Evolutionary conservation across 495 filamentous ascomycete genomes (phyloP).

Genomic region (Aspergillus biplanus): DNA sequence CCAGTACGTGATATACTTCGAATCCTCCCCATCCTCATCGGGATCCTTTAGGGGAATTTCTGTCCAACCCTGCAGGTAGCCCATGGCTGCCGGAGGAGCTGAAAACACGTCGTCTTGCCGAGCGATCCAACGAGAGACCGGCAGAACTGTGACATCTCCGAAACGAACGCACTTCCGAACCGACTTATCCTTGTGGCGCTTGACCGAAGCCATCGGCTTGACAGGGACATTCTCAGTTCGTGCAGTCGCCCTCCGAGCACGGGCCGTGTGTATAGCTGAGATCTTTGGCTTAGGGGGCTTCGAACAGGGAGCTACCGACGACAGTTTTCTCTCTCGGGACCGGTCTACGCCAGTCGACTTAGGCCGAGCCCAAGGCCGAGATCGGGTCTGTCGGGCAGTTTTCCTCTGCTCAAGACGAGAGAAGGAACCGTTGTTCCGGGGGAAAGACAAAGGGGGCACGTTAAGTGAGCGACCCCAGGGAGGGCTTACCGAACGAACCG

Average conservation of each 20-base stretch:
- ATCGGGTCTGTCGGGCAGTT: conserved; percentile 24
- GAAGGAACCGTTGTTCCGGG: neutral
- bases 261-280: conserved; percentile 9
- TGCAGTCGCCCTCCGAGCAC: conserved; percentile 15
- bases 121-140: conserved; percentile 31
- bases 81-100: conserved; percentile 22
- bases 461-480: conserved; percentile 1
- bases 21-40: conserved; percentile 28
- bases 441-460: neutral
- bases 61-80: conserved; percentile 30
- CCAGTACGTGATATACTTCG: conserved; percentile 31
- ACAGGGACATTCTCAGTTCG: conserved; percentile 16
- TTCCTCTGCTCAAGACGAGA: conserved; percentile 22
- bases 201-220: conserved; percentile 12
- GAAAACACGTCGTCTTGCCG: conserved; percentile 24
- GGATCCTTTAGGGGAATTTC: conserved; percentile 25
- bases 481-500: conserved; percentile 19
- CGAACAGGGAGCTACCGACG: neutral
- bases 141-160: conserved; percentile 21
- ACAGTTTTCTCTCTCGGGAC: conserved; percentile 15
- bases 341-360: conserved; percentile 7
- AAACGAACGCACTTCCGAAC: conserved; percentile 30
- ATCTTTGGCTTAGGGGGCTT: conserved; percentile 10
- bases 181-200: conserved; percentile 12
- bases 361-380: conserved; percentile 23